Base-by-base conservation (phyloP, 2,329 filamentous ascomycete genomes). In the Cercospora canescens region DNA sequence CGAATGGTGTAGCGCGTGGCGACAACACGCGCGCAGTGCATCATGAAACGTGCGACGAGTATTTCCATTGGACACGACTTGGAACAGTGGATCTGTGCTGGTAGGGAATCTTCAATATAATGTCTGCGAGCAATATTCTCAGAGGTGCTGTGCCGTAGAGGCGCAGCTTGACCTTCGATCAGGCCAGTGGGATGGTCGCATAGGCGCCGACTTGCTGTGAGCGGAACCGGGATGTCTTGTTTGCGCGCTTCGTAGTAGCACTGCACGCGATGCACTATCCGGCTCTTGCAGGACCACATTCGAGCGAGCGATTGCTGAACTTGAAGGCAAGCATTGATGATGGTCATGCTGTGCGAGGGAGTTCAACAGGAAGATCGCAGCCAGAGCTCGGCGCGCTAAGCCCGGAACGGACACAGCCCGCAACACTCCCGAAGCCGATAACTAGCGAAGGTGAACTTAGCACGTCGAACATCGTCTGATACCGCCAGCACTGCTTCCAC, bases 131-230 rank as follows among this genome's bases (percentile, higher is more conserved):
- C 56, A 18, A 32, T 48, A 34, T 60, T n/a, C 21, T 32, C 24
- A 48, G 57, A 21, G 32, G 24, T 60, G 57, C 63, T 62, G 63
- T 41, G 54, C 64, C 64, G 57, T 48, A 34, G 35, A 60, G 16
- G 18, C 39, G 57, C 37, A 60, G 35, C 35, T 48, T 18, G n/a
- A 30, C 18, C 14, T 30, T 37, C 24, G 14, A 35, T 28, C n/a
- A 57, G 16, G 54, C 65, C 65, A 64, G 9, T 61, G 24, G 59
- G 45, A 52, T 28, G 32, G 30, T 34, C 21, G 56, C 57, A 59
- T 55, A 67, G 61, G 61, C 61, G 61, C 61, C 37, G 39, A 57
- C 32, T 14, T 54, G 52, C 18, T 24, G 8, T 45, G 21, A 24
- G 30, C 21, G 12, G 35, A 11, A 30, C 28, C 34, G 28, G 24